Base-by-base conservation (phyloP, 1,139 yeast species). In the Saccharomyces pastorianus region DNA sequence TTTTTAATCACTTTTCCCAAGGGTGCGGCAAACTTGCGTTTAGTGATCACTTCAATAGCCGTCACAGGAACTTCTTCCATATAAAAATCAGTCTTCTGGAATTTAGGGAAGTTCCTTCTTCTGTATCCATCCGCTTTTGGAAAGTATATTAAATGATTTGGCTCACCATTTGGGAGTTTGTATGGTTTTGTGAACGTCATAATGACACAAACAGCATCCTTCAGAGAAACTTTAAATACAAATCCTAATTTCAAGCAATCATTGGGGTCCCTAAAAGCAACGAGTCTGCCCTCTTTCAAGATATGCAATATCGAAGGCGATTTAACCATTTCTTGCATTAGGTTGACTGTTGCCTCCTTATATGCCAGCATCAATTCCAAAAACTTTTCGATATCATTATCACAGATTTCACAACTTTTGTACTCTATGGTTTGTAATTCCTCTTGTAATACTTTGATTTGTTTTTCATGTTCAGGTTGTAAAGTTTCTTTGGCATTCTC, bases 401-500 rank as follows among this genome's bases (percentile, higher is more conserved):
- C 68, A 55, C 77, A 71, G n/a, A 65, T 74, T 4, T 65, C 67
- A 28, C 77, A 67, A 2, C 71, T 71, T 27, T 74, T 75, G 13
- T 76, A 68, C 29, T 71, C 65, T 42, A 80, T 58, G 1, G 63
- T 62, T 6, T 68, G 70, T 53, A 88, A 69, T 46, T 81, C 73
- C 23, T 72, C 76, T 48, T 81, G 79, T 47, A 85, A 73, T 49
- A 72, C 70, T 47, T 80, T 77, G 38, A 88, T 82, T 59, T 79
- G 78, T 64, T 79, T 78, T 67, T 89, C 88, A 65, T 88, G 95
- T 61, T 90, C 96, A 0, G 98, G 98, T 52, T 90, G 73, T 62
- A 91, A 72, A 0, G 89, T 83, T 66, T 93, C 98, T 1, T 93
- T 79, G 0, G 91, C 79, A 65, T 93, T 91, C 68, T 93, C 99